A percentile compares a stretch with the other conserved stretches of the same genome.
phyloP scores from a whole-genome alignment of 345 rosid species.

The Leavenworthia alabamica region DNA sequence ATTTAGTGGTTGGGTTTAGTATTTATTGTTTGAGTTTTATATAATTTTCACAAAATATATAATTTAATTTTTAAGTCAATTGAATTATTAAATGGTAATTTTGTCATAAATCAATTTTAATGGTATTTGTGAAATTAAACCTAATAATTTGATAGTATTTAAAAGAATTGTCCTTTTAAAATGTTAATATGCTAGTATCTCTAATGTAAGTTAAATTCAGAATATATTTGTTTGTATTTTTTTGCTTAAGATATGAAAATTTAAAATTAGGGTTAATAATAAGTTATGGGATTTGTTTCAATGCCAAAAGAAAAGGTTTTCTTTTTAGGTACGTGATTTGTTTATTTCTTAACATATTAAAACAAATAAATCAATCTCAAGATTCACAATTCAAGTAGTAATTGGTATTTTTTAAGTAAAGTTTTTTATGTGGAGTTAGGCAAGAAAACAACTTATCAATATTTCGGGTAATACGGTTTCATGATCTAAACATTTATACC shows the following conservation, averaged over 20 bases:
- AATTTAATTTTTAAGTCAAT: too few species aligned
- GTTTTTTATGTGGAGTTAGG: slow-evolving; percentile 17
- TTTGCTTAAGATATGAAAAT: slow-evolving; percentile 1
- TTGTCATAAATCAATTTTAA: too few species aligned
- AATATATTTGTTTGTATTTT: background rate
- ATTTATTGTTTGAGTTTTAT: too few species aligned
- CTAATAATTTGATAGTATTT: too few species aligned
- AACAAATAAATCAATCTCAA: background rate
- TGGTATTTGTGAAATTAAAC: too few species aligned
- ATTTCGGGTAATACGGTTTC: slow-evolving; percentile 3
- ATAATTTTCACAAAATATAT: too few species aligned
- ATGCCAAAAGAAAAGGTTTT: background rate
- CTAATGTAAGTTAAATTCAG: background rate
- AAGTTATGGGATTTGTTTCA: slow-evolving; percentile 3
- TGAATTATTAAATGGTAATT: too few species aligned
- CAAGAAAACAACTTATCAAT: slow-evolving; percentile 12
- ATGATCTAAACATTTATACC: background rate
- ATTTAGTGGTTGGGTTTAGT: too few species aligned
- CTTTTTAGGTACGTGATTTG: too few species aligned
- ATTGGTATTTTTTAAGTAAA: background rate
- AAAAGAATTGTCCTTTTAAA: too few species aligned
- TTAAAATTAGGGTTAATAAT: background rate
- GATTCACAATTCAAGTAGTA: slow-evolving; percentile 14
- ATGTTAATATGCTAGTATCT: background rate
- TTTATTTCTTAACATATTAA: slow-evolving; percentile 3